These are phyloP conservation scores for Paramecium caudatum DNA, from an alignment of 73 alveolate genomes.

Conservation along the genomic window DNA sequence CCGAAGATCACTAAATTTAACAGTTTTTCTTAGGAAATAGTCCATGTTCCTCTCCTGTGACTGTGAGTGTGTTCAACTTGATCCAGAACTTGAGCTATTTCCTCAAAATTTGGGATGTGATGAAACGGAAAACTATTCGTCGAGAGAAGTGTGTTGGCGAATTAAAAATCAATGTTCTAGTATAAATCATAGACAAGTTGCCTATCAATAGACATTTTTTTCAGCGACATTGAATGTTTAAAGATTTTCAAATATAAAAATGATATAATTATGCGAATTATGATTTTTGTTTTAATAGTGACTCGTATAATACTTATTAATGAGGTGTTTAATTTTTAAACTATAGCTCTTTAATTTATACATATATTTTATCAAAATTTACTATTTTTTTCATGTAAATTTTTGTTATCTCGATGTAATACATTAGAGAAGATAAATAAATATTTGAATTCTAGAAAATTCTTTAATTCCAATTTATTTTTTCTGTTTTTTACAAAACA, in stretches of 20 bases:
- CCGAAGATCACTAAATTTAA: slow-evolving; percentile 45
- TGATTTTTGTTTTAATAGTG: too few species aligned
- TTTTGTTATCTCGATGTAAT: too few species aligned
- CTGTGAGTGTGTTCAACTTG: neutral
- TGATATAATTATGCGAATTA: too few species aligned
- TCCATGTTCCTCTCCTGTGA: slow-evolving; percentile 21
- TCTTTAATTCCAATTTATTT: too few species aligned
- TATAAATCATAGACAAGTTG: neutral
- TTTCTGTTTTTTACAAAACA: too few species aligned
- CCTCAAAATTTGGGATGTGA: neutral
- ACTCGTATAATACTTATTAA: too few species aligned
- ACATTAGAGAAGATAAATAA: too few species aligned
- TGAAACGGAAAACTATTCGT: slow-evolving; percentile 49
- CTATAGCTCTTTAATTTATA: too few species aligned
- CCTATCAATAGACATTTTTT: slow-evolving; percentile 24
- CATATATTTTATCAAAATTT: too few species aligned
- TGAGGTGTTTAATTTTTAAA: too few species aligned
- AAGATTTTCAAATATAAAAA: slow-evolving; percentile 30
- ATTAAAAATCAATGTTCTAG: neutral
- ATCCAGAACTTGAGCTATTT: neutral
- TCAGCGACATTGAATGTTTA: slow-evolving; percentile 1
- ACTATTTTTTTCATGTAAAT: too few species aligned
- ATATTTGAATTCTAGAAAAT: too few species aligned
- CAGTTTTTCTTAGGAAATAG: slow-evolving; percentile 32
- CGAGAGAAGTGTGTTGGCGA: neutral